Evolutionary conservation across 306 rosid genomes (phyloP), one percentile per base, ranked within the genome.

Genomic region (Quercus berberidifolia): DNA sequence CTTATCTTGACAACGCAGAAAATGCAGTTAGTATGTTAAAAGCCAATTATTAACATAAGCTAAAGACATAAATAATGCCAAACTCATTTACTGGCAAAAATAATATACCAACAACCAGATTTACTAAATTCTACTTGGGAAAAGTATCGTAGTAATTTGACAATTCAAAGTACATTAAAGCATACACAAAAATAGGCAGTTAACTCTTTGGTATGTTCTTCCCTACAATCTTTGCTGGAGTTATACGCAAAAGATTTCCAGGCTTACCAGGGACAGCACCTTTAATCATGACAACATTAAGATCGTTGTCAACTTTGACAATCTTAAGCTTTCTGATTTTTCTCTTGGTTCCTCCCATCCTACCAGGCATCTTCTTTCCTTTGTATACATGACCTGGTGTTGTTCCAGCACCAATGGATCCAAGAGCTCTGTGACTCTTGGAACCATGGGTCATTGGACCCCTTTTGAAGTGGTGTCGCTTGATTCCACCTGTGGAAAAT

Each of bases 301-400:
- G 94, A 23, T 95, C 98, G 25, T 87, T 87, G 80, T 93, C 98
- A 20, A 95, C 86, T 81, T 95, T 95, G 12, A 95, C 97, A 82
- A 95, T 91, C 89, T 86, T 93, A n/a, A 93, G 98, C 90, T 93
- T 95, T 78, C 98, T 85, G 23, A 89, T 93, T 92, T 95, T 95
- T 3, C 77, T 89, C 72, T 90, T 95, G 52, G 92, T 90, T 81
- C 99, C 99, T 78, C 98, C 99, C 99, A 95, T 95, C 83, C 98
- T 85, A 6, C 99, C 98, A 41, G 99, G 98, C 99, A 95, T 95
- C 91, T 95, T 95, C 89, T 95, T 95, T 56, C 99, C 99, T 73
- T 84, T 84, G 83, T 91, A 93, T 2, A 95, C 99, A 6, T 92
- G 87, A 0, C 99, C 99, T 0, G 97, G 99, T 1, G 99, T 95